Percentiles rank a stretch among this genome's conserved stretches.
phyloP scores from a whole-genome alignment of 2,329 filamentous ascomycete species.

The Colletotrichum sp. region DNA sequence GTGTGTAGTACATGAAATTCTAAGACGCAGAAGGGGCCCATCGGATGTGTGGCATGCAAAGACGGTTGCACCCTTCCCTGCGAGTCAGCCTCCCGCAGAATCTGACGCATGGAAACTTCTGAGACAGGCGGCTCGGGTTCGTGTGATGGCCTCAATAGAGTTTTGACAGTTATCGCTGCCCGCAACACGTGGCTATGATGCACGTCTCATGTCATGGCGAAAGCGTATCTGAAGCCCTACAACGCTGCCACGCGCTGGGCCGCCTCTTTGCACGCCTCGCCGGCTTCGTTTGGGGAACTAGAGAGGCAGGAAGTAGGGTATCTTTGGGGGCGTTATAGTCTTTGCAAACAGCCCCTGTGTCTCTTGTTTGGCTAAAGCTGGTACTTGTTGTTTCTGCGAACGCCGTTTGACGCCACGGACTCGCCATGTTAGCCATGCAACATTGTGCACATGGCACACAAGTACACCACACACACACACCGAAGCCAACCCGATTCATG shows the following conservation, averaged over 20 bases:
- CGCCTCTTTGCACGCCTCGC: neutral
- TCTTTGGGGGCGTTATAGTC: neutral
- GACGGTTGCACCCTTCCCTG: neutral
- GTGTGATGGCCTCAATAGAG: slow-evolving; percentile 7
- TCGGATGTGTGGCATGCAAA: neutral
- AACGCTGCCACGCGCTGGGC: neutral
- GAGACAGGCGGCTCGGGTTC: slow-evolving; percentile 9
- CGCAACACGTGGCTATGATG: slow-evolving; percentile 13
- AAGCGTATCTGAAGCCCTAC: slow-evolving; percentile 10
- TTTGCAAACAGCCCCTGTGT: neutral
- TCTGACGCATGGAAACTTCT: slow-evolving; percentile 8
- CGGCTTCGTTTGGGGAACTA: neutral
- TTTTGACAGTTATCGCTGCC: slow-evolving; percentile 4
- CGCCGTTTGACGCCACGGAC: neutral
- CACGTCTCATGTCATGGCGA: slow-evolving; percentile 10
- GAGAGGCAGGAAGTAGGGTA: neutral
- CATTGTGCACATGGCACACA: neutral
- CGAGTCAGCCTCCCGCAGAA: slow-evolving; percentile 17
- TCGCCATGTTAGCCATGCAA: neutral
- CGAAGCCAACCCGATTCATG: neutral
- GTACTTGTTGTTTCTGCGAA: neutral
- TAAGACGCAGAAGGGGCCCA: neutral
- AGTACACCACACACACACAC: neutral
- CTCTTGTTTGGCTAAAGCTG: neutral
- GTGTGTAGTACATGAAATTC: neutral